These are phyloP conservation scores for Penicillium silybi DNA, from an alignment of 495 filamentous ascomycete species.

Conservation along the genomic window DNA sequence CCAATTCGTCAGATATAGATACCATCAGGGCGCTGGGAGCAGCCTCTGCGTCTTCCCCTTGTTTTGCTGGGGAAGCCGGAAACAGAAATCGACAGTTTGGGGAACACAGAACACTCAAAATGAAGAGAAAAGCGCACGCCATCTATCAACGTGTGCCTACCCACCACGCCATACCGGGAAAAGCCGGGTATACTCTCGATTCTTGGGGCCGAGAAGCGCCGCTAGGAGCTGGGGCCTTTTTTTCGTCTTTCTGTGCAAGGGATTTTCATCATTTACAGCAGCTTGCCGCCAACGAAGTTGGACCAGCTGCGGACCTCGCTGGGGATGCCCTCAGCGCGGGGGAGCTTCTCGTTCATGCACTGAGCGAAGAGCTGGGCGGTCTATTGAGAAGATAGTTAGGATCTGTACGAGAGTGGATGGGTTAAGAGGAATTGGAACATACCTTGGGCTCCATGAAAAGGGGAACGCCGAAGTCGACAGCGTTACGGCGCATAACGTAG, in stretches of 20 bases:
- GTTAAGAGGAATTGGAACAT: slow-evolving; percentile 26
- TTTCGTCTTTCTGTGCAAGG: slow-evolving; percentile 23
- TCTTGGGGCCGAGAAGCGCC: background rate
- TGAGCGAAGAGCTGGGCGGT: slow-evolving; percentile 92
- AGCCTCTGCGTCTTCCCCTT: slow-evolving; percentile 12
- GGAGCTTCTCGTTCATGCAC: slow-evolving; percentile 94
- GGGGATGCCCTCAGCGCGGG: slow-evolving; percentile 75
- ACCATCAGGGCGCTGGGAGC: slow-evolving; percentile 11
- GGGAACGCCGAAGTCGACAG: slow-evolving; percentile 96
- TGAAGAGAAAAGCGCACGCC: slow-evolving; percentile 17
- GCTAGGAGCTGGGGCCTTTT: slow-evolving; percentile 4
- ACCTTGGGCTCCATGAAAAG: slow-evolving; percentile 99
- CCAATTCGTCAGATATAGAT: slow-evolving; percentile 10
- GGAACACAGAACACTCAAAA: slow-evolving; percentile 2
- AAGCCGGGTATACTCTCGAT: background rate
- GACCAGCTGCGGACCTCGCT: slow-evolving; percentile 90
- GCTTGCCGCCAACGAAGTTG: slow-evolving; percentile 88
- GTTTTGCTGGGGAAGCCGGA: slow-evolving; percentile 18
- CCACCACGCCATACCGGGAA: slow-evolving; percentile 23
- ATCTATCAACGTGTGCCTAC: slow-evolving; percentile 35
- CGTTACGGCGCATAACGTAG: slow-evolving; percentile 97
- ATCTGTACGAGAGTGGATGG: background rate
- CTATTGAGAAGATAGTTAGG: slow-evolving; percentile 42
- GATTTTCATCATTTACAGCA: slow-evolving; percentile 56
- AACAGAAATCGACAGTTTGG: slow-evolving; percentile 10